Evolutionary conservation across 305 asterid genomes (phyloP).

Genomic region (Fraxinus nigra): DNA sequence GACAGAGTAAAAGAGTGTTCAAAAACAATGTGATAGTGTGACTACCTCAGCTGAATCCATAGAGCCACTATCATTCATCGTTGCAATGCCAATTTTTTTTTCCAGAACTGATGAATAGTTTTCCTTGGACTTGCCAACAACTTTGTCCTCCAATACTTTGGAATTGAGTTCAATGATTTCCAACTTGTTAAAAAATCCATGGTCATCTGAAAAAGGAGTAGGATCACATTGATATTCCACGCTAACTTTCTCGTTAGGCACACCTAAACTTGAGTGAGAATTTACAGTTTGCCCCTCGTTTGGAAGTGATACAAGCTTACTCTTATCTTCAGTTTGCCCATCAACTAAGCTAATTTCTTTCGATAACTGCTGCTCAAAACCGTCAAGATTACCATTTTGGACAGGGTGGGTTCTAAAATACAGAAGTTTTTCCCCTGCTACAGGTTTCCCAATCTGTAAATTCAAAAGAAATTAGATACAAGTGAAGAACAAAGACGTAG

Average conservation of each 20-base stretch:
- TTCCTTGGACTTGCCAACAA: constrained; percentile 38
- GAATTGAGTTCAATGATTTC: constrained; percentile 31
- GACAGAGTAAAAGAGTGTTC: background rate
- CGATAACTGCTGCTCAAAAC: constrained; percentile 36
- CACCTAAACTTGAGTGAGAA: constrained; percentile 32
- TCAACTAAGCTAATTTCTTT: constrained; percentile 34
- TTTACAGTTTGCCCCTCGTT: constrained; percentile 41
- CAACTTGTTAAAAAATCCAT: constrained; percentile 36
- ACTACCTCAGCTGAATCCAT: constrained; percentile 43
- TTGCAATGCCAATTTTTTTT: constrained; percentile 50
- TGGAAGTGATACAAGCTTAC: constrained; percentile 23
- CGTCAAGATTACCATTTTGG: constrained; percentile 39
- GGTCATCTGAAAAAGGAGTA: constrained; percentile 38
- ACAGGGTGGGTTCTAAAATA: constrained; percentile 30
- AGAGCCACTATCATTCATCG: constrained; percentile 38
- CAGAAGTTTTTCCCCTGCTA: constrained; percentile 35
- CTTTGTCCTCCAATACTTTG: constrained; percentile 37
- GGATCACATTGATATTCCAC: constrained; percentile 36
- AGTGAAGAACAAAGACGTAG: constrained; percentile 18
- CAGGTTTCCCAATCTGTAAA: constrained; percentile 50
- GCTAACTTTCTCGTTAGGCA: constrained; percentile 40
- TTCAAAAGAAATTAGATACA: constrained; percentile 21
- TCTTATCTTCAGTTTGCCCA: constrained; percentile 43
- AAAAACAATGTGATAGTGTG: constrained; percentile 5
- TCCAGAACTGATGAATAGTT: constrained; percentile 40